Evolutionary conservation across 352 stramenopile genomes (phyloP), one percentile per base, ranked within the genome.

Genomic region (Phytophthora litchii): DNA sequence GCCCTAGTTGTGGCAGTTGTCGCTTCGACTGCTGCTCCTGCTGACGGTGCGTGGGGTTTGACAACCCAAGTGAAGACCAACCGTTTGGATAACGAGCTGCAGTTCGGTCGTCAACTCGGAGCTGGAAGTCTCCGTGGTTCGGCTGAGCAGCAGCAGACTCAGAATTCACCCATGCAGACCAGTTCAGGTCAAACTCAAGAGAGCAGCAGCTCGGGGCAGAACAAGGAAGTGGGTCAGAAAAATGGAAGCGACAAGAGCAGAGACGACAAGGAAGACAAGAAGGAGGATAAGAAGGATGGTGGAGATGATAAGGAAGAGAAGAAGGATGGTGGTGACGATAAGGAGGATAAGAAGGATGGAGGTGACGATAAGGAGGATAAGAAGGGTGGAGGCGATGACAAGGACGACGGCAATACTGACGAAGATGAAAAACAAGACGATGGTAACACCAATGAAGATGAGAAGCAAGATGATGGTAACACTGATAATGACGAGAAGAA

Each of bases 1-100:
- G 56, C 66, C 19, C 47, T 75, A 36, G 52, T 41, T 10, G 54
- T 47, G 2, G 56, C 61, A 16, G n/a, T 71, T 34, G 47, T 51
- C 25, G 21, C 54, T n/a, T 52, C 38, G 16, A 63, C 38, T 40
- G 34, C 52, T 13, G 42, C 17, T 38, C 47, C 56, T 14, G 17
- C 43, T 12, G 42, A 60, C 20, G 67, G 61, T 16, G 17, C 54
- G 20, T 54, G 43, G 32, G 19, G 23, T 23, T 34, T 63, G 38
- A 40, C 38, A 20, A 60, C 34, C n/a, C 14, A 61, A 21, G 25
- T 23, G 17, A 42, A 43, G 21, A 48, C 12, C 8, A 48, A 42
- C 23, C 0, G 6, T 12, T 9, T 60, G 31, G 42, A 31, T 17
- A n/a, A 41, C 16, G 32, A 54, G 16, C 21, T 40, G 19, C 43